These are phyloP conservation scores for Penicillium occitanis DNA, from an alignment of 2,329 filamentous ascomycete genomes.

Conservation along the genomic window DNA sequence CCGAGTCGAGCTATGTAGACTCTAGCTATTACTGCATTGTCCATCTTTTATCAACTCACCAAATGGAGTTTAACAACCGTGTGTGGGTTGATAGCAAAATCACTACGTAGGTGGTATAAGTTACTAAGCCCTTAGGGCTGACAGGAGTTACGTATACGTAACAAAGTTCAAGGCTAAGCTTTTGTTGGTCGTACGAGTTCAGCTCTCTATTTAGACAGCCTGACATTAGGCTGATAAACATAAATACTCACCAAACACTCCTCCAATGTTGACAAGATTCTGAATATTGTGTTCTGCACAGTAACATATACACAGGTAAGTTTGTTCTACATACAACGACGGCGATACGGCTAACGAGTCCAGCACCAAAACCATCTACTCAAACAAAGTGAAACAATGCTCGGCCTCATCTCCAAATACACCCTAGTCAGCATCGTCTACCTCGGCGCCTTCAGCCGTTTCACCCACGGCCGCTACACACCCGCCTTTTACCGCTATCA, in stretches of 20 bases:
- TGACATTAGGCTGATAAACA: not conserved
- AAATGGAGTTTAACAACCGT: too few species aligned
- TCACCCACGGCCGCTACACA: constrained; percentile 4
- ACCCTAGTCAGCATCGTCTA: constrained; percentile 1
- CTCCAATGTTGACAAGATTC: not conserved
- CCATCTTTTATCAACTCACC: too few species aligned
- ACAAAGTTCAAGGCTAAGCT: not conserved
- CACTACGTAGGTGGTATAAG: too few species aligned
- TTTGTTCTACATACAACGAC: too few species aligned
- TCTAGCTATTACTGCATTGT: too few species aligned
- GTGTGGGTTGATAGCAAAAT: not conserved
- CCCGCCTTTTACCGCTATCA: constrained; percentile 1
- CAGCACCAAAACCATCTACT: not conserved
- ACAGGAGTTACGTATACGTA: not conserved
- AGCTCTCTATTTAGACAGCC: not conserved
- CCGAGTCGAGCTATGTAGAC: not conserved
- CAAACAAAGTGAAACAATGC: not conserved
- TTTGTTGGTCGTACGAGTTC: not conserved
- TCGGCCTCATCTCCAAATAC: constrained; percentile 2
- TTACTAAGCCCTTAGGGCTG: not conserved
- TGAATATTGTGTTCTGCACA: not conserved
- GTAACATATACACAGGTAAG: not conserved
- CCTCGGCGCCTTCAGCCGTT: constrained; percentile 4
- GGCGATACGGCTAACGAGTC: not conserved
- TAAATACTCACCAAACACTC: not conserved